A percentile compares a stretch with the other conserved stretches of the same genome.
Conservation (phyloP, 78 protist species). For the Tieghemostelium lacteum region DNA sequence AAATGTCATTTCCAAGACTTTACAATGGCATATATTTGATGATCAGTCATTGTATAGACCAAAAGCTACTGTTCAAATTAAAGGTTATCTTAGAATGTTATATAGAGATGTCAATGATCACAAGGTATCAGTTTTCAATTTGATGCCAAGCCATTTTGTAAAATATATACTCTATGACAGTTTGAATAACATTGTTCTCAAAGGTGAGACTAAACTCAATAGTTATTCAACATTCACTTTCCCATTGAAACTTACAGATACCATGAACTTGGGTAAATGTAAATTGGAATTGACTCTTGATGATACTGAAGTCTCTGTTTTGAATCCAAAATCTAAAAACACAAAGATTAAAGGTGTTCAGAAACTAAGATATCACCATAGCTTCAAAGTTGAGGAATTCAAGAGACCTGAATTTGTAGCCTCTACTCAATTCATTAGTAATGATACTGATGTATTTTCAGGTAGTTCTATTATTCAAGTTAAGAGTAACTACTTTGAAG, state of each 20-base stretch:
- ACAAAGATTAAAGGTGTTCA: neutral
- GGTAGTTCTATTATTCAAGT: constrained; percentile 53
- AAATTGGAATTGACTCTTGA: constrained; percentile 10
- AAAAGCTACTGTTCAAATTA: constrained; percentile 56
- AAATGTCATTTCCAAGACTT: neutral
- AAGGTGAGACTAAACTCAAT: constrained; percentile 49
- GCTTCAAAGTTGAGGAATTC: constrained; percentile 52
- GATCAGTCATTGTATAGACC: constrained; percentile 75
- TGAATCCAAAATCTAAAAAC: neutral
- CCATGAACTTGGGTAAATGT: constrained; percentile 34
- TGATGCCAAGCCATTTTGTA: neutral
- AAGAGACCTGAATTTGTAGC: constrained; percentile 72
- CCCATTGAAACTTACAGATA: constrained; percentile 23
- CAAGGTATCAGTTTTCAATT: constrained; percentile 7
- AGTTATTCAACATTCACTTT: constrained; percentile 28
- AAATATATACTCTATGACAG: constrained; percentile 22
- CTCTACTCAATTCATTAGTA: constrained; percentile 2
- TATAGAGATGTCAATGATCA: constrained; percentile 25
- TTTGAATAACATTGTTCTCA: neutral
- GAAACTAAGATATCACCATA: constrained; percentile 2
- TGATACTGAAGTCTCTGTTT: constrained; percentile 28
- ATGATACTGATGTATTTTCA: constrained; percentile 19
- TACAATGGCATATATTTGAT: constrained; percentile 66
- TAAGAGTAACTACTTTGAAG: constrained; percentile 66
- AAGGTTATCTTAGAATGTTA: constrained; percentile 57